phyloP scores from a whole-genome alignment of 768 basidiomycete genomes.

The Lanmaoa pseudosensibilis region DNA sequence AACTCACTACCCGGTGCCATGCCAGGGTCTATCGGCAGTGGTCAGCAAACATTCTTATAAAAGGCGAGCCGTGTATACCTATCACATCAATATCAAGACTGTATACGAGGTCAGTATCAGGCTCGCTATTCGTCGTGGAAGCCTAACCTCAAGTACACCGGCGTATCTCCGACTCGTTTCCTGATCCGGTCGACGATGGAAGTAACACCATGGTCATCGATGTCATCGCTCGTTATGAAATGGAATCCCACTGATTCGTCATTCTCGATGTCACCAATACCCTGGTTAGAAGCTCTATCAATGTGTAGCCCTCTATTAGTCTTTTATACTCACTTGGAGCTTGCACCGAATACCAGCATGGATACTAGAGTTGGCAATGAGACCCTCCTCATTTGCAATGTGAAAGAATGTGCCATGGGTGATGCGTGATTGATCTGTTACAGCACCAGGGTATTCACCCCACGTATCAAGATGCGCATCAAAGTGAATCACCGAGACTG shows the following conservation, averaged over 20 bases:
- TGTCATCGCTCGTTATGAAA: conserved; percentile 76
- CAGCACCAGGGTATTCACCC: conserved; percentile 39
- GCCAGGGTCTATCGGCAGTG: conserved; percentile 56
- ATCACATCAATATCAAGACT: conserved; percentile 84
- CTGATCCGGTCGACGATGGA: conserved; percentile 73
- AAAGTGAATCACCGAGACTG: conserved; percentile 81
- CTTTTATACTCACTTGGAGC: conserved; percentile 46
- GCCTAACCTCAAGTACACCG: conserved; percentile 69
- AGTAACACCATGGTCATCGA: conserved; percentile 74
- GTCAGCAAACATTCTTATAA: neutral
- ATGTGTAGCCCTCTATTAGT: too few relatives aligned
- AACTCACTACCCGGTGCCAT: conserved; percentile 75
- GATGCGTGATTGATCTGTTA: conserved; percentile 60
- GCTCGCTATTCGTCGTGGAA: neutral
- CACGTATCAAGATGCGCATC: conserved; percentile 75
- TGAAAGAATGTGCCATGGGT: conserved; percentile 90
- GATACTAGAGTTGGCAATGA: conserved; percentile 70
- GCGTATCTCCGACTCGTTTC: conserved; percentile 65
- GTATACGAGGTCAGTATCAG: neutral
- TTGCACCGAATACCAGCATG: conserved; percentile 88
- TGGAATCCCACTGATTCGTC: conserved; percentile 77
- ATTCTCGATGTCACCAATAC: conserved; percentile 45
- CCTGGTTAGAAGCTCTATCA: conserved; percentile 12
- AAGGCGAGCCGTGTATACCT: conserved; percentile 39
- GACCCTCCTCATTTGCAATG: conserved; percentile 73